Base-by-base conservation (phyloP, 169 alveolate genomes). In the Cryptosporidium canis region DNA sequence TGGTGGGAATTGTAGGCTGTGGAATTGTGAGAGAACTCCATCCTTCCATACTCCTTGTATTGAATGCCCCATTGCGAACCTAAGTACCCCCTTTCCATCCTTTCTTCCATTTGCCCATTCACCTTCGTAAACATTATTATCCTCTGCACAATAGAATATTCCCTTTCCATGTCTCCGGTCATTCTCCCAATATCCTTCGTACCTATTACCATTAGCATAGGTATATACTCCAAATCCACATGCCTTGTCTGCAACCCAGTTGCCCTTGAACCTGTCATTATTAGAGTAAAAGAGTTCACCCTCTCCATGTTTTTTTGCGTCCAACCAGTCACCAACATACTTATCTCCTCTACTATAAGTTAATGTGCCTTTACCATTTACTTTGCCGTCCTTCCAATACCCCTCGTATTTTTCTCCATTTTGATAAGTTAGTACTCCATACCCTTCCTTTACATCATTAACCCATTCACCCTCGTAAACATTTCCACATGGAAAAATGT, bases 401-500 rank as follows among this genome's bases (percentile, higher is more conserved):
- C 99, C 99, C 56, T 95, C 98, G 85, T 96, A 97, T 77, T 92
- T 92, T 83, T 96, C 97, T 0, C 98, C 98, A 77, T 95, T 95
- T 61, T 93, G 94, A 85, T 94, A 96, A 27, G 94, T 93, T 68
- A 96, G 84, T 5, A 92, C 91, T 5, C 98, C 98, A 85, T 94
- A 96, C 66, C 98, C 98, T 90, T 95, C 96, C 85, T 95, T 97
- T 94, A 92, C 95, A 92, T 94, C 98, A 85, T 94, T 95, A 3
- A 92, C 95, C 99, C 99, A 97, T 82, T 97, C 98, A 12, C 99
- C 99, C 44, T 96, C 98, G 87, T 96, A 96, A 66, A 90, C 91
- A 92, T 96, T 96, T 45, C 98, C 98, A 85, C 96, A 94, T 45
- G 97, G 96, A 71, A 93, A 96, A 51, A 93, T 92, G 83, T 96